Evolutionary conservation across 2,329 filamentous ascomycete genomes (phyloP).

Genomic region (Arthroderma sp.): DNA sequence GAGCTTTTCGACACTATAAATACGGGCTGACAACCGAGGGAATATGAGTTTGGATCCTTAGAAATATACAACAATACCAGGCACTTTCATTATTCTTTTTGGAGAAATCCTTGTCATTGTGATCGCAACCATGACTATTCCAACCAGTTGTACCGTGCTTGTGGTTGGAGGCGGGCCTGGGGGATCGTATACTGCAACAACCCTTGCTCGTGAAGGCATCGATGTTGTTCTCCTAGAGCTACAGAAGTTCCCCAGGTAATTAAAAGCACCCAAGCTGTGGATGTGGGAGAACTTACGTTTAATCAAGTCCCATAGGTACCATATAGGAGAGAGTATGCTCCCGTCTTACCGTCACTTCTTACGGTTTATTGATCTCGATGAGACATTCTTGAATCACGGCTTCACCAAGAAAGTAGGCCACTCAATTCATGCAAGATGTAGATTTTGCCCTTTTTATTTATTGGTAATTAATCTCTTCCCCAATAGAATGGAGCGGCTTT

Average conservation of each 20-base stretch:
- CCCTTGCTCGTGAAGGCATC: slow-evolving; percentile 34
- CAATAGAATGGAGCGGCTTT: slow-evolving; percentile 29
- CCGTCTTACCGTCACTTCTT: slow-evolving; percentile 31
- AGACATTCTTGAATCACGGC: slow-evolving; percentile 28
- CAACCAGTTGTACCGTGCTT: slow-evolving; percentile 23
- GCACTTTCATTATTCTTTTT: too few species aligned
- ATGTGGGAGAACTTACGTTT: too few species aligned
- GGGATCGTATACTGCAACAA: slow-evolving; percentile 34
- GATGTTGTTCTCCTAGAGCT: slow-evolving; percentile 34
- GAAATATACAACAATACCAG: too few species aligned
- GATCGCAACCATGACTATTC: slow-evolving; percentile 14
- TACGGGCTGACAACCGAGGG: too few species aligned
- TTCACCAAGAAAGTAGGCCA: slow-evolving; percentile 33
- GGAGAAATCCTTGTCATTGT: too few species aligned
- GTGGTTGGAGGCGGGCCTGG: slow-evolving; percentile 35
- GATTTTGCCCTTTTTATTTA: slow-evolving; percentile 1
- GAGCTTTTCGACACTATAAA: too few species aligned
- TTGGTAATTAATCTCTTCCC: background rate
- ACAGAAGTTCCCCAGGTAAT: slow-evolving; percentile 31
- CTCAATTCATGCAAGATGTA: too few species aligned
- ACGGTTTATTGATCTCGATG: slow-evolving; percentile 32
- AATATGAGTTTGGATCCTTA: too few species aligned
- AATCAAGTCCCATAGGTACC: too few species aligned
- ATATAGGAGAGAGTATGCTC: slow-evolving; percentile 27
- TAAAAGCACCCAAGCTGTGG: too few species aligned